Evolutionary conservation across 805 yeast genomes (phyloP).

Genomic region (Wickerhamiella slavikovae): DNA sequence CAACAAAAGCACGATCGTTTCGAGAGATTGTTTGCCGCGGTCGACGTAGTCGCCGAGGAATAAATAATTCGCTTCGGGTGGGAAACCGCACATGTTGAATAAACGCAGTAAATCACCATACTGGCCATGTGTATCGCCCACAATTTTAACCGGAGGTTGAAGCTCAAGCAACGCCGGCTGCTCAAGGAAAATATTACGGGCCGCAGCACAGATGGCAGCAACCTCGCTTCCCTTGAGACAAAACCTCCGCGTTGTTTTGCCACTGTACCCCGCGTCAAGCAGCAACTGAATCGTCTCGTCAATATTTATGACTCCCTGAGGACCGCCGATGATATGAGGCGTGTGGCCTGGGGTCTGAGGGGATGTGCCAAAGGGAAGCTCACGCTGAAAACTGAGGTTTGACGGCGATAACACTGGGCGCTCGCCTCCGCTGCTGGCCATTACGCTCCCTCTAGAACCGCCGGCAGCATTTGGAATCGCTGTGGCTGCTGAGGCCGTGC

Average conservation of each 20-base stretch:
- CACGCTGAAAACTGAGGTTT: constrained; percentile 5
- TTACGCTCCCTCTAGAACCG: not conserved
- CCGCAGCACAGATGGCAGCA: constrained; percentile 63
- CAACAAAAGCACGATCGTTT: constrained; percentile 66
- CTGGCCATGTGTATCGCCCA: constrained; percentile 95
- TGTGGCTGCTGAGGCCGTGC: not conserved
- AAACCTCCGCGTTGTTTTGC: constrained; percentile 69
- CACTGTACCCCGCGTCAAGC: constrained; percentile 89
- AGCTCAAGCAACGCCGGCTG: constrained; percentile 83
- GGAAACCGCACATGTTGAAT: constrained; percentile 91
- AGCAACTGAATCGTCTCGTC: constrained; percentile 82
- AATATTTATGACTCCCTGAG: constrained; percentile 26
- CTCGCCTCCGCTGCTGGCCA: not conserved
- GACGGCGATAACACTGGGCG: not conserved
- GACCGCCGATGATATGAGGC: constrained; percentile 17
- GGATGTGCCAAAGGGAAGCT: constrained; percentile 11
- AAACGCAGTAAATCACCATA: constrained; percentile 77
- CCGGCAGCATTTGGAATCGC: not conserved
- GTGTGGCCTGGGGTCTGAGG: constrained; percentile 12
- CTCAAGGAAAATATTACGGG: constrained; percentile 71
- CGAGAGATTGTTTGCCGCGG: constrained; percentile 89
- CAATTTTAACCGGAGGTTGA: constrained; percentile 69
- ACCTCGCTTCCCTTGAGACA: constrained; percentile 84
- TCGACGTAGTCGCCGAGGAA: constrained; percentile 95
- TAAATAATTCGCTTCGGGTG: constrained; percentile 80